Evolutionary conservation across 1,284 basidiomycete species (phyloP).

Genomic region (Farysia itapuensis): DNA sequence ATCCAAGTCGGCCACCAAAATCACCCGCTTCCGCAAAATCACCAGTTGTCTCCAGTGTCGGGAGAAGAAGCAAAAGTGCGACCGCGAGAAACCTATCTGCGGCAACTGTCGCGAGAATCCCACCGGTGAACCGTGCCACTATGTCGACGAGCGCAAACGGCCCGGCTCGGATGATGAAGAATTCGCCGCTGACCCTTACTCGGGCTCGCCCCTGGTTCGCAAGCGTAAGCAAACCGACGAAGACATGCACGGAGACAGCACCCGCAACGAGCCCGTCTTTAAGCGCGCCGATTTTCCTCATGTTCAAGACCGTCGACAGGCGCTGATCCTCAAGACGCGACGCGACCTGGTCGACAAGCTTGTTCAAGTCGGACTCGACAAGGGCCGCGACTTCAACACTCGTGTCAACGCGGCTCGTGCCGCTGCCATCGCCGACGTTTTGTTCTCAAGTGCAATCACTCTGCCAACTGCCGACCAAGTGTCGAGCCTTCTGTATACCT

Average conservation of each 20-base stretch:
- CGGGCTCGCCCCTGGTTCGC: conserved; percentile 29
- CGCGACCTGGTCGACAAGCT: conserved; percentile 36
- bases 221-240: conserved; percentile 37
- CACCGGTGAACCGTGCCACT: conserved; percentile 39
- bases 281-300: conserved; percentile 30
- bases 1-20: conserved; percentile 44
- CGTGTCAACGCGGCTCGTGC: conserved; percentile 48
- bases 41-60: conserved; percentile 48
- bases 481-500: conserved; percentile 38
- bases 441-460: conserved; percentile 34
- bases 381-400: conserved; percentile 36
- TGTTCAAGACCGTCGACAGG: conserved; percentile 25
- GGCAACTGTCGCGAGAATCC: conserved; percentile 42
- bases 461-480: conserved; percentile 39
- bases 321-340: conserved; percentile 22
- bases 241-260: neutral
- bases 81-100: conserved; percentile 49
- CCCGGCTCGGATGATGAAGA: conserved; percentile 35
- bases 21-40: conserved; percentile 50
- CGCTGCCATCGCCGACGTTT: conserved; percentile 43
- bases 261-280: conserved; percentile 18
- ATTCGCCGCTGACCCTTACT: conserved; percentile 20
- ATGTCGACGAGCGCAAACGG: conserved; percentile 38
- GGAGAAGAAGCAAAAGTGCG: conserved; percentile 54
- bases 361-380: conserved; percentile 28